A percentile compares a stretch with the other conserved stretches of the same genome.
Conservation (phyloP, 2,329 filamentous ascomycete genomes). For the Septoria linicola region DNA sequence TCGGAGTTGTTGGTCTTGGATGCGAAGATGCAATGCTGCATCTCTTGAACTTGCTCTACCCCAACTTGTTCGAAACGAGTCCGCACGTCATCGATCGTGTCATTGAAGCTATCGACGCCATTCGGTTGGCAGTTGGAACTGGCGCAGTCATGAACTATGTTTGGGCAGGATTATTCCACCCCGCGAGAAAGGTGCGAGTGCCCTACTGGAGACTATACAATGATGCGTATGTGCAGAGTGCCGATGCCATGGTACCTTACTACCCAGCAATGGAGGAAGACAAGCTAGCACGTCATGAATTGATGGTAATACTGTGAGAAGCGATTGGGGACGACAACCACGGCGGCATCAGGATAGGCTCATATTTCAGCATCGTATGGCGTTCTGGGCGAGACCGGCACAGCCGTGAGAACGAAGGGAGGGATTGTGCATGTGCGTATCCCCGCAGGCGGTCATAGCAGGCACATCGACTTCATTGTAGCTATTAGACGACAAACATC, state of each 20-base stretch:
- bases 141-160: conserved; percentile 96
- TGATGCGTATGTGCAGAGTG: conserved; percentile 89
- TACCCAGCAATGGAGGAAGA: conserved; percentile 86
- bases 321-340: background rate
- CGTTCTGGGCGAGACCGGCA: background rate
- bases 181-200: conserved; percentile 86
- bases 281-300: conserved; percentile 64
- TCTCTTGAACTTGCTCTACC: conserved; percentile 91
- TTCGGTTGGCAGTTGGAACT: conserved; percentile 88
- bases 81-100: conserved; percentile 98
- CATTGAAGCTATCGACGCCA: conserved; percentile 93
- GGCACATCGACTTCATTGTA: background rate
- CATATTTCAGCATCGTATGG: no score
- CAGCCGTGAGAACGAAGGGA: background rate
- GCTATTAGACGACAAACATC: background rate
- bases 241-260: conserved; percentile 94
- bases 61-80: conserved; percentile 95
- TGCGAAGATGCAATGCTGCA: conserved; percentile 99
- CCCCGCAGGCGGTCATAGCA: background rate
- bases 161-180: conserved; percentile 96
- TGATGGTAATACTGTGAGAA: conserved; percentile 27
- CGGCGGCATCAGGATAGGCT: background rate
- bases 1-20: conserved; percentile 94
- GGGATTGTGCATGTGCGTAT: background rate
- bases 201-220: conserved; percentile 98